Percentiles rank a stretch among this genome's conserved stretches.
Conservation (phyloP, 2,329 filamentous ascomycete genomes). For the Malbranchea cinnamomea region DNA sequence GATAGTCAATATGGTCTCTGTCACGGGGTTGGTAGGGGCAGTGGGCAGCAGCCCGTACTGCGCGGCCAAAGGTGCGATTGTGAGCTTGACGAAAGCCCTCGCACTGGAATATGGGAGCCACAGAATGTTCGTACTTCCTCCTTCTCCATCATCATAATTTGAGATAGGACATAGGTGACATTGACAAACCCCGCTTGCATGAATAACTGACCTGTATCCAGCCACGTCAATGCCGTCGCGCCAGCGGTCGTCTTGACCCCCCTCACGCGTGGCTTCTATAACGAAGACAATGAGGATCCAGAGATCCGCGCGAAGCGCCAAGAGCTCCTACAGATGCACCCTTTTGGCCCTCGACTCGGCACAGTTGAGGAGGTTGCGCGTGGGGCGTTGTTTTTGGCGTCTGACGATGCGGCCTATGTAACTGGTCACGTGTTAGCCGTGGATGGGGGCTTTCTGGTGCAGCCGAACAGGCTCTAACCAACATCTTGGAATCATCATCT, state of each 20-base stretch:
- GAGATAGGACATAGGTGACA: no score
- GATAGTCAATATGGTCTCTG: conserved; percentile 22
- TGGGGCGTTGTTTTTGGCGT: conserved; percentile 32
- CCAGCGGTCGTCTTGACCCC: conserved; percentile 31
- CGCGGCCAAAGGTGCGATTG: conserved; percentile 36
- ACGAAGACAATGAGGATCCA: conserved; percentile 5
- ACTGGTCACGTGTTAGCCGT: conserved; percentile 31
- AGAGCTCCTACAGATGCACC: conserved; percentile 12
- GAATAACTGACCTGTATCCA: background rate
- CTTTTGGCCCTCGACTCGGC: conserved; percentile 16
- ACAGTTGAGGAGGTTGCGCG: conserved; percentile 22
- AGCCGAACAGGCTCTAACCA: no score
- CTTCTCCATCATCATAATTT: no score
- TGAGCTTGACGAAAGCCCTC: conserved; percentile 34
- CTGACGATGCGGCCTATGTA: conserved; percentile 32
- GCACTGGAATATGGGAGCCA: conserved; percentile 36
- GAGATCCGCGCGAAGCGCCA: conserved; percentile 7
- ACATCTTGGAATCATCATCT: no score
- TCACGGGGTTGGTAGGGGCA: conserved; percentile 17
- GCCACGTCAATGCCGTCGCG: conserved; percentile 39
- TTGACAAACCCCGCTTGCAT: no score
- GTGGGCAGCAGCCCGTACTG: conserved; percentile 22
- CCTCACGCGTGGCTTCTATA: conserved; percentile 10
- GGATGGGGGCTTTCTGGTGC: conserved; percentile 31
- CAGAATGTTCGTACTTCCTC: conserved; percentile 20